Base-by-base conservation (phyloP, 768 basidiomycete species). In the Phaffia tasmanica region DNA sequence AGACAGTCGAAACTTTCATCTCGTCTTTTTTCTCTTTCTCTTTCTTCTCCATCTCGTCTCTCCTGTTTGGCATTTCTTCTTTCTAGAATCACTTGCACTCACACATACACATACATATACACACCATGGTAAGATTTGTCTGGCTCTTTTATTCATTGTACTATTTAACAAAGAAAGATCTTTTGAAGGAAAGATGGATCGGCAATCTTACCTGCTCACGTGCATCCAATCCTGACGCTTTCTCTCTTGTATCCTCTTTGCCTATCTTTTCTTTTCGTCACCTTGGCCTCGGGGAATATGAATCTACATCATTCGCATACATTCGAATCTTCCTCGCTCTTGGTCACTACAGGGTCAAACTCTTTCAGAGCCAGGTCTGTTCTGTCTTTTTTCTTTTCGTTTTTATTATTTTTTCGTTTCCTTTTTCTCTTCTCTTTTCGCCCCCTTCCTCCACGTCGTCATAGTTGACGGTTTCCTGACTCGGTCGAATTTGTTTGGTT, bases 281-380 rank as follows among this genome's bases (percentile, higher is more conserved):
- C 14, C n/a, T 32, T 19, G 32, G 4, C 25, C 7, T 11, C 19
- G 56, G 19, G n/a, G 15, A 19, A 32, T 23, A 19, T 57, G 15
- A 4, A 23, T 23, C 8, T 57, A 57, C 25, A 23, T 57, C 27
- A 23, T 57, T 29, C 56, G 56, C 21, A 47, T 46, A 42, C 35
- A 42, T 5, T 11, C 35, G 35, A 42, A 42, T 42, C 6, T 11
- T 42, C 35, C 11, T 42, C 35, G 35, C 11, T 4, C 11, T 42
- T 11, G 35, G 35, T 5, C 35, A 16, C 9, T 46, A 14, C 67
- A 89, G 89, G 89, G 89, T 76, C 89, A 91, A 84, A 89, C 86
- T 4, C 84, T 91, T 57, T 88, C 87, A 69, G 80, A 83, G 56
- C 89, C 89, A 74, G 83, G 87, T 87, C 70, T 71, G 83, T 79